These are phyloP conservation scores for Pleurotus djamor DNA, from an alignment of 768 basidiomycete species.

Conservation along the genomic window DNA sequence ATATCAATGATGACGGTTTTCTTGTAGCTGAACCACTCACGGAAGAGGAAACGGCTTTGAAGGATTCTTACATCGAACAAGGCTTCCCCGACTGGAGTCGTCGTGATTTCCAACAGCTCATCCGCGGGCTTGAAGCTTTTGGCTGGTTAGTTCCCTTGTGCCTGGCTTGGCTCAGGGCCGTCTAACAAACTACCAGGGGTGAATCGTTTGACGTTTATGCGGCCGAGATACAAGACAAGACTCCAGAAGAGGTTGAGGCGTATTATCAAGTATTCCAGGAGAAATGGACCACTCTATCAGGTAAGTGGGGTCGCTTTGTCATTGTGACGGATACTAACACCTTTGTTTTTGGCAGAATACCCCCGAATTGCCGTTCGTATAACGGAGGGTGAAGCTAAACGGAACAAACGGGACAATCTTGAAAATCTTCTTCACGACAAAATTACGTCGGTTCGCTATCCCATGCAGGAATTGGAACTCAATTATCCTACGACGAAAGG, in stretches of 20 bases:
- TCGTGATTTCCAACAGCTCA: slow-evolving; percentile 91
- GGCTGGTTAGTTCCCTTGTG: slow-evolving; percentile 62
- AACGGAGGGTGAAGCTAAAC: slow-evolving; percentile 85
- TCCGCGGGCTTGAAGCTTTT: slow-evolving; percentile 58
- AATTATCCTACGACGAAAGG: slow-evolving; percentile 96
- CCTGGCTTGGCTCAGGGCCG: not conserved
- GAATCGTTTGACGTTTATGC: slow-evolving; percentile 70
- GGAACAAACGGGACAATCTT: slow-evolving; percentile 81
- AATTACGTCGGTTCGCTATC: slow-evolving; percentile 79
- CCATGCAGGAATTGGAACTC: slow-evolving; percentile 96
- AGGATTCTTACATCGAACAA: slow-evolving; percentile 71
- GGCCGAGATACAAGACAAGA: slow-evolving; percentile 83
- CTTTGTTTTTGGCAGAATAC: slow-evolving; percentile 46
- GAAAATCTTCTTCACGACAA: slow-evolving; percentile 80
- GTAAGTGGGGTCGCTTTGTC: slow-evolving; percentile 31
- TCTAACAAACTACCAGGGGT: slow-evolving; percentile 36
- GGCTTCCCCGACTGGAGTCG: slow-evolving; percentile 93
- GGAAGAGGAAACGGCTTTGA: slow-evolving; percentile 81
- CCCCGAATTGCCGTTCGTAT: slow-evolving; percentile 84
- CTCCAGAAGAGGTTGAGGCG: slow-evolving; percentile 66
- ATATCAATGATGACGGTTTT: not conserved
- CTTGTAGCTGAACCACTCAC: slow-evolving; percentile 80
- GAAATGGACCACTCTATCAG: slow-evolving; percentile 83
- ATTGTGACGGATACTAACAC: not conserved
- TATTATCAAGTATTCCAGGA: slow-evolving; percentile 88